Evolutionary conservation across 2,329 filamentous ascomycete species (phyloP).

Genomic region (Penicillium sp.): DNA sequence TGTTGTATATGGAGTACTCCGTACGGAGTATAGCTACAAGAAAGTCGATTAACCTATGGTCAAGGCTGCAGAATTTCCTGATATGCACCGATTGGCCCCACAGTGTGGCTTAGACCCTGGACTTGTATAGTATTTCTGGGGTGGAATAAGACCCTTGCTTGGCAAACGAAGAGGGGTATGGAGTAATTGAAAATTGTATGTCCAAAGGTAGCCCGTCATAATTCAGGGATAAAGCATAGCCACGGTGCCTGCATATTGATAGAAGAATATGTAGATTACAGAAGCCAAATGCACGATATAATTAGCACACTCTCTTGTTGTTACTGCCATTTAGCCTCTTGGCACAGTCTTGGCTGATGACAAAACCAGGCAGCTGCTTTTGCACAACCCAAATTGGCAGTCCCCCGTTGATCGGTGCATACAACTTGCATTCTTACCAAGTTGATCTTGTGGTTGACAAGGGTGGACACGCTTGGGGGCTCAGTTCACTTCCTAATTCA

Average conservation of each 20-base stretch:
- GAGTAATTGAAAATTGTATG: neutral
- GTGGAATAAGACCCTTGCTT: slow-evolving; percentile 6
- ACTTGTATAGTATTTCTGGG: slow-evolving; percentile 1
- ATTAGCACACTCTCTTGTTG: neutral
- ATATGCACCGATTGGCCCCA: slow-evolving; percentile 9
- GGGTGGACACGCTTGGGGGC: slow-evolving; percentile 10
- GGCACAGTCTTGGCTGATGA: slow-evolving; percentile 13
- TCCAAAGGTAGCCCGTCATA: neutral
- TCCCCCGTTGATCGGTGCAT: slow-evolving; percentile 3
- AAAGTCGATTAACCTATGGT: neutral
- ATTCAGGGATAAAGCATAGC: neutral
- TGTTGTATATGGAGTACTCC: neutral
- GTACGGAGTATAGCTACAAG: too few species aligned
- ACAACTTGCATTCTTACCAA: neutral
- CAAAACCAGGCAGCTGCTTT: slow-evolving; percentile 21
- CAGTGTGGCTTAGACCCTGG: slow-evolving; percentile 18
- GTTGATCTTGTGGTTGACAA: slow-evolving; percentile 3
- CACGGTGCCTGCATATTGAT: neutral
- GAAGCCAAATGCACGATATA: neutral
- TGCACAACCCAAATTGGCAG: slow-evolving; percentile 14
- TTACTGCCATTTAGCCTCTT: neutral
- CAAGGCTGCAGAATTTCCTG: neutral
- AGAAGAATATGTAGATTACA: neutral
- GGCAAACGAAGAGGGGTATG: neutral
- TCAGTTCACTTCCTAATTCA: slow-evolving; percentile 4